Percentiles rank a stretch among this genome's conserved stretches.
These are phyloP conservation scores for Pythium brassicae DNA, from an alignment of 352 stramenopile species.

Conservation along the genomic window DNA sequence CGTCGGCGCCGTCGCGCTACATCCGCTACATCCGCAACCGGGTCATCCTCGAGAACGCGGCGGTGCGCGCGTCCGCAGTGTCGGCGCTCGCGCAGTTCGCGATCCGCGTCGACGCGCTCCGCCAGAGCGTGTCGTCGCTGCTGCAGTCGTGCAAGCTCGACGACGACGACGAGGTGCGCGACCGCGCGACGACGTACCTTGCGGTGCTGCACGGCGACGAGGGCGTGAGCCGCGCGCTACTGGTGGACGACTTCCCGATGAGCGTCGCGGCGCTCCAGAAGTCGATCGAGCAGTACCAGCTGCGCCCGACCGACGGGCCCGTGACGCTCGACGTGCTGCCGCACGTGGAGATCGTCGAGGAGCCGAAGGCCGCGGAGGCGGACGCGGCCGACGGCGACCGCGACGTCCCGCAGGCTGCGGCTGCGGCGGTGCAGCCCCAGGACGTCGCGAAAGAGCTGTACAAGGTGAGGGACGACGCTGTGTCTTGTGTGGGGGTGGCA, in stretches of 20 bases:
- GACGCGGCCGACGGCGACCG: constrained; percentile 36
- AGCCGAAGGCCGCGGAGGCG: constrained; percentile 20
- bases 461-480: constrained; percentile 44
- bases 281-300: constrained; percentile 85
- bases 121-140: constrained; percentile 91
- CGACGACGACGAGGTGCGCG: constrained; percentile 97
- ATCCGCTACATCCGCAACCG: constrained; percentile 99
- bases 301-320: constrained; percentile 66
- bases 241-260: constrained; percentile 80
- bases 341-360: constrained; percentile 72
- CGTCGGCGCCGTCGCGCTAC: constrained; percentile 93
- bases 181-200: constrained; percentile 89
- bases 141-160: constrained; percentile 95
- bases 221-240: constrained; percentile 39
- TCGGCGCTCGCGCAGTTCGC: constrained; percentile 96
- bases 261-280: constrained; percentile 68
- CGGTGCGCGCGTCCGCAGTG: constrained; percentile 95
- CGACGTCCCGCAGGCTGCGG: constrained; percentile 21
- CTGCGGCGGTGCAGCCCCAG: constrained; percentile 37
- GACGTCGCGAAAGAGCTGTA: constrained; percentile 92
- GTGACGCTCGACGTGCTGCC: constrained; percentile 83
- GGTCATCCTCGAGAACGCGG: constrained; percentile 98
- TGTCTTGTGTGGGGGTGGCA: not conserved
- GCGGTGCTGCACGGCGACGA: constrained; percentile 67
- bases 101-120: constrained; percentile 90